Conservation (phyloP, 345 rosid genomes). For the Conringia planisiliqua region DNA sequence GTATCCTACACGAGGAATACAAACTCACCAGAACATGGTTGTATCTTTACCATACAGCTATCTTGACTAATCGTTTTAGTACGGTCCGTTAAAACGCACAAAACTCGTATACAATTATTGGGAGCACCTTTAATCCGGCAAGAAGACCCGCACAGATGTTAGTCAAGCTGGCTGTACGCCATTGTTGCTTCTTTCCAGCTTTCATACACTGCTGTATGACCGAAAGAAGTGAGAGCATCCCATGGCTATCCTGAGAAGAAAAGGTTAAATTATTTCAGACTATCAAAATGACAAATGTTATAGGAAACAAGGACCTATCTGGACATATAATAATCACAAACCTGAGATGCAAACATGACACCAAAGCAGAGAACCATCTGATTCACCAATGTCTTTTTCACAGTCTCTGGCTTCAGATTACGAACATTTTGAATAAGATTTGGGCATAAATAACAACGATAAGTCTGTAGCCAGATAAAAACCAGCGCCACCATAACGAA, state of each 20-base stretch:
- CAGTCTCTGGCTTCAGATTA: conserved; percentile 83
- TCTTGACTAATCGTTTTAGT: not conserved
- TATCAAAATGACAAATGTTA: not conserved
- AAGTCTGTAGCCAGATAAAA: conserved; percentile 3
- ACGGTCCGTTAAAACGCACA: not conserved
- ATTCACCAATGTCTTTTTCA: conserved; percentile 80
- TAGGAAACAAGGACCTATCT: conserved; percentile 11
- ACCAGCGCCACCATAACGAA: not conserved
- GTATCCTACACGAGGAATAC: not conserved
- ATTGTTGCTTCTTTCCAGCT: conserved; percentile 77
- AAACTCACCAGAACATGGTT: conserved; percentile 14
- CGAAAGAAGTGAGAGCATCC: conserved; percentile 73
- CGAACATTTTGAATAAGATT: conserved; percentile 22
- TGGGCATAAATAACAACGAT: conserved; percentile 3
- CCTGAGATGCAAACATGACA: conserved; percentile 90
- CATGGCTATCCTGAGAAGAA: conserved; percentile 61
- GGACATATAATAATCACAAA: conserved; percentile 33
- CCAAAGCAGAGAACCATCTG: conserved; percentile 97
- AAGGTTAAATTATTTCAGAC: conserved; percentile 19
- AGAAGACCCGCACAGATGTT: conserved; percentile 91
- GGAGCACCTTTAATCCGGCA: conserved; percentile 74
- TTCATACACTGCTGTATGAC: conserved; percentile 74
- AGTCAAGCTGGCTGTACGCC: conserved; percentile 81
- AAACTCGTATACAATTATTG: conserved; percentile 17
- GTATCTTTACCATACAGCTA: conserved; percentile 1